A percentile compares a stretch with the other conserved stretches of the same genome.
Conservation (phyloP, 1,139 yeast genomes). For the Yamadazyma sp. region DNA sequence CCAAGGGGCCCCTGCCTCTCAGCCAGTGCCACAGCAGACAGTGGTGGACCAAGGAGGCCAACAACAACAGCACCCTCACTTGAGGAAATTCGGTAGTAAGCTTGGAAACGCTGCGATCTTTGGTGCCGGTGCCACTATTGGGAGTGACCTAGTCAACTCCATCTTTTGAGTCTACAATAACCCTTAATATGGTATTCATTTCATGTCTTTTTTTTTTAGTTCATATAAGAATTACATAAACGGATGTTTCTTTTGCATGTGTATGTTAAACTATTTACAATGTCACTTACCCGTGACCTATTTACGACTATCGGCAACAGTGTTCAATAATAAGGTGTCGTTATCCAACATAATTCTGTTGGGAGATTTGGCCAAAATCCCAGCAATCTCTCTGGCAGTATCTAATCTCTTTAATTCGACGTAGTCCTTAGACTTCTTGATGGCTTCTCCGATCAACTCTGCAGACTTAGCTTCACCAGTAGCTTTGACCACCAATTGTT, state of each 20-base stretch:
- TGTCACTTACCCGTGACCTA: conserved; percentile 11
- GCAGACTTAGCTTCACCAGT: conserved; percentile 99
- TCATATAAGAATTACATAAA: neutral
- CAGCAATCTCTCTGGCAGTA: conserved; percentile 95
- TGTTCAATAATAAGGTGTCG: conserved; percentile 87
- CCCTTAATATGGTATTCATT: too few species aligned
- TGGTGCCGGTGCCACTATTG: conserved; percentile 97
- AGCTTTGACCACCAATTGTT: conserved; percentile 93
- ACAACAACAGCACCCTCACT: conserved; percentile 29
- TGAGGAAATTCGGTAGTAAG: conserved; percentile 76
- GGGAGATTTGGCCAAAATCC: conserved; percentile 80
- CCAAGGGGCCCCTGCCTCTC: conserved; percentile 13
- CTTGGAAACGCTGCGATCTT: conserved; percentile 91
- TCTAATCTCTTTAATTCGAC: conserved; percentile 95
- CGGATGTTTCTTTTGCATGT: neutral
- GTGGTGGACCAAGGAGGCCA: conserved; percentile 17
- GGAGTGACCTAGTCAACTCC: conserved; percentile 82
- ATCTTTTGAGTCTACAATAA: too few species aligned
- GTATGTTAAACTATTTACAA: neutral
- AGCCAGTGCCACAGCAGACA: conserved; percentile 27
- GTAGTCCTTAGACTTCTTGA: conserved; percentile 91
- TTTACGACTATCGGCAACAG: conserved; percentile 66
- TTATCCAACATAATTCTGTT: conserved; percentile 89
- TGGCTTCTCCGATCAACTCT: conserved; percentile 97
- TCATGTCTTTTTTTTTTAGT: too few species aligned